Conservation (phyloP, 2,329 filamentous ascomycete genomes). For the Tolypocladium amazonense region DNA sequence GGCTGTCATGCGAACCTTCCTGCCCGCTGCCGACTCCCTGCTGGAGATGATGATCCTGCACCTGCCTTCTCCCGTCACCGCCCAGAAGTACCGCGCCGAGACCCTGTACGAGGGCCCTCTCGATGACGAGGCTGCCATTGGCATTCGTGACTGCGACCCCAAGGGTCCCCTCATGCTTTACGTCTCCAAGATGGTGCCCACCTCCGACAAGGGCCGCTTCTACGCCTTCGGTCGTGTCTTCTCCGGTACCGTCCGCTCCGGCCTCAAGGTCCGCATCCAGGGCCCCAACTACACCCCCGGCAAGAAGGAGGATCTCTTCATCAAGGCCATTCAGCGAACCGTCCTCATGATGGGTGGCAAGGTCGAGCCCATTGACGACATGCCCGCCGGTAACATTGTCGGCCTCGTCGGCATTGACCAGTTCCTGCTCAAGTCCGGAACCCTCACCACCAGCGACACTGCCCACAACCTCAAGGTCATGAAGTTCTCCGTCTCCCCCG, state of each 20-base stretch:
- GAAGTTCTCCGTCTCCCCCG: slow-evolving; percentile 99
- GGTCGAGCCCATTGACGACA: slow-evolving; percentile 97
- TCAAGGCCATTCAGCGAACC: slow-evolving; percentile 99
- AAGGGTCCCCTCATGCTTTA: slow-evolving; percentile 99
- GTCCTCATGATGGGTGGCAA: slow-evolving; percentile 99
- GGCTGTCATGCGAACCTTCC: slow-evolving; percentile 96
- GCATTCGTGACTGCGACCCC: slow-evolving; percentile 96
- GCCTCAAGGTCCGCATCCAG: slow-evolving; percentile 99
- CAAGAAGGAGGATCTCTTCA: slow-evolving; percentile 97
- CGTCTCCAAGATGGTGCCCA: slow-evolving; percentile 99
- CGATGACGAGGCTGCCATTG: slow-evolving; percentile 87
- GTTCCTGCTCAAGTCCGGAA: slow-evolving; percentile 99
- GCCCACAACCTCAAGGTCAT: slow-evolving; percentile 99
- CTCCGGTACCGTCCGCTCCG: slow-evolving; percentile 93
- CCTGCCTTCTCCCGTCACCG: slow-evolving; percentile 88
- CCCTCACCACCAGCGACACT: slow-evolving; percentile 90
- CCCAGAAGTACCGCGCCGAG: slow-evolving; percentile 96
- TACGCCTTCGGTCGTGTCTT: slow-evolving; percentile 99
- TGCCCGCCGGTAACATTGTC: slow-evolving; percentile 98
- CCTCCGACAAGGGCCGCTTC: slow-evolving; percentile 99
- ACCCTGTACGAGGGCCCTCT: slow-evolving; percentile 96
- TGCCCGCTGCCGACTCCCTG: slow-evolving; percentile 94
- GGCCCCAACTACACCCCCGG: slow-evolving; percentile 97
- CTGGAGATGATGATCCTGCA: slow-evolving; percentile 99
- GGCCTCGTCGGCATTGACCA: slow-evolving; percentile 99